A percentile compares a stretch with the other conserved stretches of the same genome.
phyloP scores from a whole-genome alignment of 148 eudicot species.

The Fallopia convolvulus region DNA sequence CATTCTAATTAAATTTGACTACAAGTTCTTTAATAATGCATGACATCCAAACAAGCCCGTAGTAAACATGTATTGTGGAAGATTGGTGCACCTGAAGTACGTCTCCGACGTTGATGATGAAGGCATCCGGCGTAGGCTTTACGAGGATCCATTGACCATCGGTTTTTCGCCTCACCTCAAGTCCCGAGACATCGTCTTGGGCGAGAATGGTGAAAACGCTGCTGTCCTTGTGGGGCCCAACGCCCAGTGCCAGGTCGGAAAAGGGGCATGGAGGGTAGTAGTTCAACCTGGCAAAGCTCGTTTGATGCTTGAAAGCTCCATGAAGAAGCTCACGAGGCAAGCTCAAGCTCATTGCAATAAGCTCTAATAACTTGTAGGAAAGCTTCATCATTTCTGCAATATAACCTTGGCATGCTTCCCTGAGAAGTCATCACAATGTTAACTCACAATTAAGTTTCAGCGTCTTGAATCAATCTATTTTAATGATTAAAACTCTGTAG shows the following conservation, averaged over 20 bases:
- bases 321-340: conserved; percentile 27
- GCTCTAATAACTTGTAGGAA: conserved; percentile 36
- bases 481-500: neutral
- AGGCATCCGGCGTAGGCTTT: conserved; percentile 52
- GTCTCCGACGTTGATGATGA: conserved; percentile 69
- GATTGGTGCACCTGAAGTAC: conserved; percentile 50
- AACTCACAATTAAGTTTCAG: neutral
- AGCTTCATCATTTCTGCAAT: conserved; percentile 45
- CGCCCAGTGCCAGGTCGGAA: conserved; percentile 58
- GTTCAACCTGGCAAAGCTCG: conserved; percentile 48
- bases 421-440: conserved; percentile 9
- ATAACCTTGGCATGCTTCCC: conserved; percentile 55
- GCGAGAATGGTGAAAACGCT: conserved; percentile 68
- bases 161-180: conserved; percentile 53
- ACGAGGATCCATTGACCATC: conserved; percentile 80
- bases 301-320: conserved; percentile 37
- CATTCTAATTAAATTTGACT: too few species aligned
- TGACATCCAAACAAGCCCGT: too few species aligned
- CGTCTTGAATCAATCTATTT: neutral
- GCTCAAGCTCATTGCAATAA: conserved; percentile 61
- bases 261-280: conserved; percentile 63
- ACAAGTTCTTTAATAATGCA: too few species aligned
- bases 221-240: conserved; percentile 69
- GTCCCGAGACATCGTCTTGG: conserved; percentile 84
- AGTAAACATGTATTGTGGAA: neutral